Evolutionary conservation across 1,139 yeast genomes (phyloP), one percentile per base, ranked within the genome.

Genomic region (Suhomyces maxii): DNA sequence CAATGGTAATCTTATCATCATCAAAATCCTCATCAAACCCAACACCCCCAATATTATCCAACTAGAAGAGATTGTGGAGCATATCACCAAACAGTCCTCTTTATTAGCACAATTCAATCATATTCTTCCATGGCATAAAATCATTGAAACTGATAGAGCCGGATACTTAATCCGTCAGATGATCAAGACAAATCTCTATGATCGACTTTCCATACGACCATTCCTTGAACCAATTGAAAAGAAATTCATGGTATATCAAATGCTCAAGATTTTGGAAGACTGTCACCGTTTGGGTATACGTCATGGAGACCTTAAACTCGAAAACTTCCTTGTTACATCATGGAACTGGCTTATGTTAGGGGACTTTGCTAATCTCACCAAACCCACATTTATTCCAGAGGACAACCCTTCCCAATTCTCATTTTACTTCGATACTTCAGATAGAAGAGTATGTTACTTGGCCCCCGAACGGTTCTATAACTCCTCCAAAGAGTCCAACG

Each of bases 371-470:
- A 76, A 83, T 2, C 81, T 80, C 61, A 60, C 59, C 8, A 95
- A 95, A 63, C 99, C 99, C 0, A 84, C 83, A 0, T 84, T 76
- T 57, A 68, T 95, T 28, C 98, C 98, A 0, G 97, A 89, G 54
- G 95, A 90, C 56, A 93, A 95, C 59, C 98, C 98, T 0, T 88
- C 93, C n/a, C 93, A 87, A 54, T 93, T 87, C 58, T 83, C 95
- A 0, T 93, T 91, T 60, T 95, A 84, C 63, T 95, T 90, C 62
- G 98, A 93, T 66, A 87, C 93, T 4, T 87, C 96, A 2, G 89
- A 82, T 59, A 73, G 98, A 53, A 75, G 97, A 57, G 80, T 84
- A 3, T 93, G 99, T 65, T 93, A 91, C 63, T 67, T 95, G 42
- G 98, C 99, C 0, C 99, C 99, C 0, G 99, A 95, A 62, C 69